Percentiles rank a stretch among this genome's conserved stretches.
phyloP scores from a whole-genome alignment of 257 asterid species.

The Solanum sitiens region DNA sequence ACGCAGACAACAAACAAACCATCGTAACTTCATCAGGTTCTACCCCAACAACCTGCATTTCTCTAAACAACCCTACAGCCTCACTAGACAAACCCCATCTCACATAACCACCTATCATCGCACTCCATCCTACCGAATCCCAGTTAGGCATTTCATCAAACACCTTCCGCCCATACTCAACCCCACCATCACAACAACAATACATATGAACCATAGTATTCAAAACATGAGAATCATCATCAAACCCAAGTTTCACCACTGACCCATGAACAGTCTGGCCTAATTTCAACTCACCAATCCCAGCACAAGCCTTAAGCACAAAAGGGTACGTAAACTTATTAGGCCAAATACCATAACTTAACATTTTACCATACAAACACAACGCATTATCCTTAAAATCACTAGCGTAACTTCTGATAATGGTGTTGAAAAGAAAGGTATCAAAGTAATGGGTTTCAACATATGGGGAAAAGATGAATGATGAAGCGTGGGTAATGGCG shows the following conservation, averaged over 20 bases:
- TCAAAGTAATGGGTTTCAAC: conserved; percentile 38
- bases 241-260: conserved; percentile 46
- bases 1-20: conserved; percentile 63
- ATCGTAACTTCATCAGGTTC: conserved; percentile 66
- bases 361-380: conserved; percentile 36
- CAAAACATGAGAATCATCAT: conserved; percentile 36
- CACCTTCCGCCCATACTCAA: conserved; percentile 39
- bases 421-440: conserved; percentile 65
- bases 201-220: conserved; percentile 64
- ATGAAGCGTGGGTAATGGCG: conserved; percentile 43
- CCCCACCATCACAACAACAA: conserved; percentile 40
- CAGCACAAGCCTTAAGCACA: conserved; percentile 76
- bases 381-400: conserved; percentile 28
- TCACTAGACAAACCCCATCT: conserved; percentile 49
- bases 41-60: conserved; percentile 46
- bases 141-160: conserved; percentile 50
- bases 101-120: conserved; percentile 66
- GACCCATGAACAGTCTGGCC: conserved; percentile 48
- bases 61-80: conserved; percentile 43
- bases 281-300: conserved; percentile 35
- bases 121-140: conserved; percentile 52
- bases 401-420: conserved; percentile 50
- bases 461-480: conserved; percentile 41
- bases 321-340: conserved; percentile 75
- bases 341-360: conserved; percentile 26